Conservation (phyloP, 768 basidiomycete genomes). For the Rossbeevera mucosa region DNA sequence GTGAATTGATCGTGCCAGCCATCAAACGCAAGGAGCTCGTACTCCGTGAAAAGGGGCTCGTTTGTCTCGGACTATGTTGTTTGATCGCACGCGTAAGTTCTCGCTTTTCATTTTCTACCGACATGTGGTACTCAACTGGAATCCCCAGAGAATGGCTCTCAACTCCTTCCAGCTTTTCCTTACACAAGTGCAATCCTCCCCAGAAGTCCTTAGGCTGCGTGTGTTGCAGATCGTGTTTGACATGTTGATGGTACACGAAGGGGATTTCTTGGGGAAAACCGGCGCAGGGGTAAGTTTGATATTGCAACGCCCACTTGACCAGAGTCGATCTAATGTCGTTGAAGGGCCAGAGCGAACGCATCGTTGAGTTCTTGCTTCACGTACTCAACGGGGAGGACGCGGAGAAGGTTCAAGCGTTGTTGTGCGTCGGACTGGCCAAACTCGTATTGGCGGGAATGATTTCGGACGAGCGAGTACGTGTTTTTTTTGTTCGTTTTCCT, state of each 20-base stretch:
- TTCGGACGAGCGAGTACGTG: slow-evolving; percentile 60
- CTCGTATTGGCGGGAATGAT: slow-evolving; percentile 75
- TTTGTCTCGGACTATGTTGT: slow-evolving; percentile 67
- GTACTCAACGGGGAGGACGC: slow-evolving; percentile 52
- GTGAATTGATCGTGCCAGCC: slow-evolving; percentile 87
- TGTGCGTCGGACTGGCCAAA: slow-evolving; percentile 82
- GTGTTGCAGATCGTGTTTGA: slow-evolving; percentile 85
- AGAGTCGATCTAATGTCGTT: not conserved
- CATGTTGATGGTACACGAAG: slow-evolving; percentile 79
- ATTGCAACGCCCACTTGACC: not conserved
- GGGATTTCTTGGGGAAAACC: slow-evolving; percentile 51
- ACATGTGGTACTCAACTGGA: not conserved
- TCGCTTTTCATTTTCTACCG: not conserved
- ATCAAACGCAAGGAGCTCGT: slow-evolving; percentile 80
- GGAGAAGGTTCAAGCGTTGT: slow-evolving; percentile 61
- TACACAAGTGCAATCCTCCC: slow-evolving; percentile 62
- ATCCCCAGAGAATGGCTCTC: slow-evolving; percentile 27
- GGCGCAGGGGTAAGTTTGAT: slow-evolving; percentile 28
- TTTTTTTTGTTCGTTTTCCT: no score
- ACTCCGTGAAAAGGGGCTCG: slow-evolving; percentile 61
- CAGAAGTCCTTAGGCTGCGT: slow-evolving; percentile 60
- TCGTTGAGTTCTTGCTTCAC: slow-evolving; percentile 63
- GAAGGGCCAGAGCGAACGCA: slow-evolving; percentile 43
- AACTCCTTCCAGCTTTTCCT: slow-evolving; percentile 77
- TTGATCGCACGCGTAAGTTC: slow-evolving; percentile 54